Evolutionary conservation across 805 yeast species (phyloP).

Genomic region (Lachancea waltii): DNA sequence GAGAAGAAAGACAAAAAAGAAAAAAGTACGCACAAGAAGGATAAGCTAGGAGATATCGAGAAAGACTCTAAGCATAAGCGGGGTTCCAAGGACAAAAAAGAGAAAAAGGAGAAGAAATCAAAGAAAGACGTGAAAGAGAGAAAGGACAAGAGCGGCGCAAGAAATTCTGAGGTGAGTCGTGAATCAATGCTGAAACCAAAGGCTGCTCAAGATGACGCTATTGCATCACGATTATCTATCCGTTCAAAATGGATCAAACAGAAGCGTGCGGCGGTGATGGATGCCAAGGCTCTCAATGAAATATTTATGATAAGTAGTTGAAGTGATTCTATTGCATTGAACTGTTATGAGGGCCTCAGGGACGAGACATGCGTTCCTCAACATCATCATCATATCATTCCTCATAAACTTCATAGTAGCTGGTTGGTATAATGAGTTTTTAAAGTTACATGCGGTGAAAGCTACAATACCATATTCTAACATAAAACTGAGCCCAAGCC

Average conservation of each 20-base stretch:
- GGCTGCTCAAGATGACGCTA: slow-evolving; percentile 25
- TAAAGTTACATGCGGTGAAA: not conserved
- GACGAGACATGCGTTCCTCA: no score
- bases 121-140: slow-evolving; percentile 22
- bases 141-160: slow-evolving; percentile 6
- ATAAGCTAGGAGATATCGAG: no score
- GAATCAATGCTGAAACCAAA: slow-evolving; percentile 40
- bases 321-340: no score
- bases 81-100: slow-evolving; percentile 29
- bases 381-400: no score
- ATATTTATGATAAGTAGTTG: slow-evolving; percentile 83
- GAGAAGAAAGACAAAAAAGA: slow-evolving; percentile 19
- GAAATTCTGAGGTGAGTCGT: slow-evolving; percentile 29
- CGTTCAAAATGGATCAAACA: slow-evolving; percentile 85
- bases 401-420: no score
- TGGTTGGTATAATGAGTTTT: no score
- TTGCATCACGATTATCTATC: slow-evolving; percentile 57
- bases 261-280: slow-evolving; percentile 88
- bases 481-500: slow-evolving; percentile 38
- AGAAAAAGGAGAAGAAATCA: slow-evolving; percentile 27
- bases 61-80: slow-evolving; percentile 25
- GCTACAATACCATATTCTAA: not conserved
- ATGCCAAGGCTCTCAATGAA: slow-evolving; percentile 81
- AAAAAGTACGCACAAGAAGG: slow-evolving; percentile 23
- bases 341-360: no score